These are phyloP conservation scores for Arthromyces matolae DNA, from an alignment of 768 basidiomycete genomes.

Conservation along the genomic window DNA sequence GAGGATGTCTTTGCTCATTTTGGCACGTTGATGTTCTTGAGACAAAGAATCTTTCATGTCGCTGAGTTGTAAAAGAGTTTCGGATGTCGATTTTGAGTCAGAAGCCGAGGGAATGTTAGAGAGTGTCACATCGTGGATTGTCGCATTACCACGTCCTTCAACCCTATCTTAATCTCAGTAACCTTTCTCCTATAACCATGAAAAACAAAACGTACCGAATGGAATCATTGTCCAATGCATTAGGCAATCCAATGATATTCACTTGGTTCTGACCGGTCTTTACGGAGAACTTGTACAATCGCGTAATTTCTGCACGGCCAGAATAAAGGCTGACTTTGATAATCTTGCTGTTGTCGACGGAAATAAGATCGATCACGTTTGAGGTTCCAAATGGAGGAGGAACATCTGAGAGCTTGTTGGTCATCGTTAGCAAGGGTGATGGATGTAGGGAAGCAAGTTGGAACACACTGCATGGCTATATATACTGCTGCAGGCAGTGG, in stretches of 20 bases:
- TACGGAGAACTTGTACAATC: constrained; percentile 29
- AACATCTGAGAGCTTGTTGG: neutral
- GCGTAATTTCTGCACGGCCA: constrained; percentile 32
- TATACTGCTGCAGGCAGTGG: too few species aligned
- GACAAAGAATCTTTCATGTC: constrained; percentile 13
- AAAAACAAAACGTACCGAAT: constrained; percentile 23
- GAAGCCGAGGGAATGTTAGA: constrained; percentile 13
- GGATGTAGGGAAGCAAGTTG: too few species aligned
- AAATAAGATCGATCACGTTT: constrained; percentile 21
- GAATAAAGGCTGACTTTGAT: constrained; percentile 32
- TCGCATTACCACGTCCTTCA: constrained; percentile 30
- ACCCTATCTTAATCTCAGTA: constrained; percentile 20
- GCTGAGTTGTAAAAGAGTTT: constrained; percentile 18
- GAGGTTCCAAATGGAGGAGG: constrained; percentile 13
- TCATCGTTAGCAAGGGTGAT: neutral
- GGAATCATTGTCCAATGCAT: constrained; percentile 25
- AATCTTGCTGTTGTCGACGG: constrained; percentile 29
- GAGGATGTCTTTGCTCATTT: constrained; percentile 20
- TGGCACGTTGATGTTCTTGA: constrained; percentile 22
- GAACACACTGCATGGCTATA: too few species aligned
- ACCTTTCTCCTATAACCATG: neutral
- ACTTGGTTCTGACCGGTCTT: constrained; percentile 32
- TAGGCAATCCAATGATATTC: constrained; percentile 29
- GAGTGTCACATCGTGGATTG: constrained; percentile 34
- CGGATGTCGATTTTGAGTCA: constrained; percentile 18